Evolutionary conservation across 2,329 filamentous ascomycete species (phyloP).

Genomic region (Dothistroma pini): DNA sequence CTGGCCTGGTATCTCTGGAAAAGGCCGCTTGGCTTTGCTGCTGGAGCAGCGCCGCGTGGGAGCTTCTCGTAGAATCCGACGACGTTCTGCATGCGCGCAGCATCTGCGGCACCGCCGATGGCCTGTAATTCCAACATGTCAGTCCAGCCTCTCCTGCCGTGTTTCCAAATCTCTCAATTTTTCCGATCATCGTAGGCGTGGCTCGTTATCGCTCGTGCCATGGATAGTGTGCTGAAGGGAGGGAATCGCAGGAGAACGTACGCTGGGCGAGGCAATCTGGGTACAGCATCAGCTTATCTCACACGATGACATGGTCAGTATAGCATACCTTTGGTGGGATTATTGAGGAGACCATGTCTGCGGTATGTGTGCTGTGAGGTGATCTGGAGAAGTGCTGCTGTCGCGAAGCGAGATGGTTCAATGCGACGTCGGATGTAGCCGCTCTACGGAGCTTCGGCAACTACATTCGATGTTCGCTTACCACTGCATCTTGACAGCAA

Average conservation of each 20-base stretch:
- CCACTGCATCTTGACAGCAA: constrained; percentile 3
- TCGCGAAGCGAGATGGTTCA: constrained; percentile 14
- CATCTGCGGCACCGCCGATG: constrained; percentile 91
- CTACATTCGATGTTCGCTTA: constrained; percentile 12
- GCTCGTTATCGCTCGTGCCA: neutral
- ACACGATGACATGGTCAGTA: neutral
- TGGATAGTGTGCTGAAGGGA: neutral
- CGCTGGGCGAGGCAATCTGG: constrained; percentile 78
- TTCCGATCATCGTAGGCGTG: neutral
- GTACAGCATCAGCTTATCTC: constrained; percentile 33
- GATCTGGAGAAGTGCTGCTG: constrained; percentile 12
- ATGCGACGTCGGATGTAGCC: constrained; percentile 3
- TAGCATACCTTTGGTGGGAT: constrained; percentile 91
- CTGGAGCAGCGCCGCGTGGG: constrained; percentile 84
- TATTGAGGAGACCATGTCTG: constrained; percentile 69
- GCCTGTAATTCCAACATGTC: constrained; percentile 57
- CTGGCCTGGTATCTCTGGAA: constrained; percentile 78
- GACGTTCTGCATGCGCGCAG: constrained; percentile 94
- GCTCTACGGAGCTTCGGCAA: neutral
- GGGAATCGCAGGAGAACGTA: constrained; percentile 49
- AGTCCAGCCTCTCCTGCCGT: constrained; percentile 7
- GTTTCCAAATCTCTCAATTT: neutral
- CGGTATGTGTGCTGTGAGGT: constrained; percentile 21
- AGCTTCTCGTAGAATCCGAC: constrained; percentile 99
- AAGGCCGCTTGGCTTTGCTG: constrained; percentile 75